Evolutionary conservation across 441 rosid genomes (phyloP).

Genomic region (Dalechampia spathulata): DNA sequence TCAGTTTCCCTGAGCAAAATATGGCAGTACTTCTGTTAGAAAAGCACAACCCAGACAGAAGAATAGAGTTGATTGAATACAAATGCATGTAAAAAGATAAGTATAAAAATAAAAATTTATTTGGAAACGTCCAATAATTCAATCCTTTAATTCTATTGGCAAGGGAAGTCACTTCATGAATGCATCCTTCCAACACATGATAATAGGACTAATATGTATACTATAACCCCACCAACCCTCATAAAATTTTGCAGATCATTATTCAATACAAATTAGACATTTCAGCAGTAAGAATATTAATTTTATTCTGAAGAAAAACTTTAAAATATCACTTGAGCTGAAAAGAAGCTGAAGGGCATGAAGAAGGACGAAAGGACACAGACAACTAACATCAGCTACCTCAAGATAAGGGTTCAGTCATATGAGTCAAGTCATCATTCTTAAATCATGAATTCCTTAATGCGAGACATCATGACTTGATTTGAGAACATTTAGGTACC

Average conservation of each 20-base stretch:
- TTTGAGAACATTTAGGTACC: background rate
- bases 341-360: too few species aligned
- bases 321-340: too few species aligned
- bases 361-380: too few species aligned
- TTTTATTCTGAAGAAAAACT: background rate
- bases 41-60: constrained; percentile 2
- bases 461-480: background rate
- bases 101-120: background rate
- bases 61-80: background rate
- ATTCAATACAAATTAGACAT: background rate
- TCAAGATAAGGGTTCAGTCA: background rate
- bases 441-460: background rate
- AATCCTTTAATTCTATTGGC: background rate
- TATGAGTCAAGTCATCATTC: background rate
- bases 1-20: constrained; percentile 48
- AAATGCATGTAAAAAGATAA: background rate
- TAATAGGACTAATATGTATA: too few species aligned
- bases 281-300: background rate
- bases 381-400: background rate
- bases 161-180: background rate
- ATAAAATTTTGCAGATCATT: background rate
- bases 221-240: too few species aligned
- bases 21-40: constrained; percentile 1
- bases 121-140: background rate
- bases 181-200: too few species aligned